phyloP scores from a whole-genome alignment of 2,329 filamentous ascomycete species.

The Fusarium palustre region DNA sequence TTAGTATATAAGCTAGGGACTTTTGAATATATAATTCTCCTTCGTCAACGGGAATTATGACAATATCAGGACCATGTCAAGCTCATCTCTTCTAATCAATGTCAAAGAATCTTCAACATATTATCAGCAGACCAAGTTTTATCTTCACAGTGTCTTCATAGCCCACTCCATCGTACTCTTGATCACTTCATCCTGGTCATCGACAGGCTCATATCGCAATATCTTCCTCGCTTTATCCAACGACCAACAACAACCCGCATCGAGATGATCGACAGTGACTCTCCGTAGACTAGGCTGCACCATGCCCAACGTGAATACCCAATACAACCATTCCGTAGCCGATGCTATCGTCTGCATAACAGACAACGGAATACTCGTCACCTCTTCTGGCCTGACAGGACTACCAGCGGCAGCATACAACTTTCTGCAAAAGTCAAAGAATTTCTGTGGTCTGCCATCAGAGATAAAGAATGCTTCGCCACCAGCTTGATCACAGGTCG shows the following conservation, averaged over 20 bases:
- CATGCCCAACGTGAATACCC: neutral
- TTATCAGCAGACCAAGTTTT: too few relatives aligned
- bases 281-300: neutral
- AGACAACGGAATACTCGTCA: neutral
- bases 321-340: constrained; percentile 4
- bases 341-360: neutral
- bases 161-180: neutral
- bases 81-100: too few relatives aligned
- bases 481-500: accelerated
- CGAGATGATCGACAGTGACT: neutral
- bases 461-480: constrained; percentile 4
- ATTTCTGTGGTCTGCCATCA: neutral
- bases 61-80: too few relatives aligned
- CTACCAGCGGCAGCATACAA: neutral
- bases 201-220: neutral
- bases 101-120: too few relatives aligned
- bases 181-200: neutral
- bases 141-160: neutral
- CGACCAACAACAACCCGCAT: constrained; percentile 3
- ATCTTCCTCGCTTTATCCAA: neutral
- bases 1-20: too few relatives aligned
- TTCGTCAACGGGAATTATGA: too few relatives aligned
- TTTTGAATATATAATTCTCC: too few relatives aligned
- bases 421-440: constrained; percentile 7
- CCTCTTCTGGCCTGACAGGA: neutral